These are phyloP conservation scores for sorghum (Sorghum bicolor) DNA, from an alignment of 176 grass and related monocot genomes.

Conservation along the genomic window Sorghum_bicolor_NCBIv3 NC_012870.2:2967501-2968000, in stretches of 20 bases:
- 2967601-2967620: background rate
- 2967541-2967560: background rate
- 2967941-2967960: background rate
- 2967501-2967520: background rate
- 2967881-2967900: background rate
- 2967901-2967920: background rate
- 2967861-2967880: background rate
- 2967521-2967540: background rate
- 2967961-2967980: background rate
- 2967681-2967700: conserved; percentile 84
- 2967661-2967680: conserved; percentile 82
- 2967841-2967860: conserved; percentile 15
- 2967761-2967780: conserved; percentile 86
- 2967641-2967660: conserved; percentile 89
- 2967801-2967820: conserved; percentile 5
- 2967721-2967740: conserved; percentile 82
- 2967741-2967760: conserved; percentile 86
- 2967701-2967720: conserved; percentile 97
- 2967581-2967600: background rate
- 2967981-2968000: background rate
- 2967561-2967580: background rate
- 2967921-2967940: background rate
- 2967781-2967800: conserved; percentile 13
- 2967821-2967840: conserved; percentile 21
- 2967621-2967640: conserved; percentile 86